Conservation (phyloP, 306 rosid genomes). For the Cicer arietinum region DNA sequence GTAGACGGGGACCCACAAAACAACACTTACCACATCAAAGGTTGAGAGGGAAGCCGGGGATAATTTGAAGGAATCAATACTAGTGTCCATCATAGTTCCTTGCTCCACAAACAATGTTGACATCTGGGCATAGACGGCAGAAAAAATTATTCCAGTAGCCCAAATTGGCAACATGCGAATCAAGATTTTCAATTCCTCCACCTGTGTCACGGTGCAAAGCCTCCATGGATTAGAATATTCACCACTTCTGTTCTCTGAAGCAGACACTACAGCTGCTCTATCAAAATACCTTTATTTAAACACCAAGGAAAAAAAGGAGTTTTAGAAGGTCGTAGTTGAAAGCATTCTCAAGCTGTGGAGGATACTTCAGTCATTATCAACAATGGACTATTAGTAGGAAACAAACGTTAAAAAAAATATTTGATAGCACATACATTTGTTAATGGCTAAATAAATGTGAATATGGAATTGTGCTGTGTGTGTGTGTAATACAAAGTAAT, state of each 20-base stretch:
- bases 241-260: conserved; percentile 55
- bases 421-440: too few species aligned
- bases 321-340: conserved; percentile 13
- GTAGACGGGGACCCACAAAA: conserved; percentile 87
- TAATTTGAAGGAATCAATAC: conserved; percentile 69
- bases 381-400: neutral
- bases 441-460: too few species aligned
- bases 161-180: conserved; percentile 89
- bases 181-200: conserved; percentile 87
- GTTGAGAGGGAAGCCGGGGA: conserved; percentile 88
- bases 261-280: conserved; percentile 79
- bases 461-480: too few species aligned
- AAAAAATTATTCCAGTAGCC: conserved; percentile 80
- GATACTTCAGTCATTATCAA: conserved; percentile 10
- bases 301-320: neutral
- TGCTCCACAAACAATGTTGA: conserved; percentile 93
- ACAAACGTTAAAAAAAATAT: neutral
- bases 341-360: conserved; percentile 9
- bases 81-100: conserved; percentile 83
- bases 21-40: conserved; percentile 72
- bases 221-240: conserved; percentile 74
- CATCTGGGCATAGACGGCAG: conserved; percentile 94
- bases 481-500: too few species aligned
- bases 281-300: conserved; percentile 75
- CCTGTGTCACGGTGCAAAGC: conserved; percentile 91